Evolutionary conservation across 257 asterid species (phyloP).

Genomic region (Solanum pennellii): DNA sequence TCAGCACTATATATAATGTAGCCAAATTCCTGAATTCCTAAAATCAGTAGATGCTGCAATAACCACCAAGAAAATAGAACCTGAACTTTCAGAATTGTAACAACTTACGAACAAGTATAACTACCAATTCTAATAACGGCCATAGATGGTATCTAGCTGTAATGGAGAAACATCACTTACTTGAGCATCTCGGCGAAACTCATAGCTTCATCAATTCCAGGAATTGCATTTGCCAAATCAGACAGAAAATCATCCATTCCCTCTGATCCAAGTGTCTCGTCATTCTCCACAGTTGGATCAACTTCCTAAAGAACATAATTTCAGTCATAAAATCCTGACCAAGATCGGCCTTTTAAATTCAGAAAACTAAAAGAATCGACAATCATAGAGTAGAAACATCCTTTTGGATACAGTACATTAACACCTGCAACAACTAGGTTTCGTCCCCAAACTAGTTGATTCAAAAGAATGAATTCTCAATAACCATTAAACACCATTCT

Average conservation of each 20-base stretch:
- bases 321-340: background rate
- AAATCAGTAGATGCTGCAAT: background rate
- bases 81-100: background rate
- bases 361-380: background rate
- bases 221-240: conserved; percentile 85
- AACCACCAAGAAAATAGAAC: background rate
- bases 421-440: background rate
- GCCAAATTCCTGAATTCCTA: background rate
- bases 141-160: background rate
- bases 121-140: background rate
- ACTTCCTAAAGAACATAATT: conserved; percentile 52
- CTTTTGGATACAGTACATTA: background rate
- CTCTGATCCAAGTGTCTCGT: conserved; percentile 48
- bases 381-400: background rate
- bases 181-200: conserved; percentile 98
- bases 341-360: background rate
- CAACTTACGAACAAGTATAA: background rate
- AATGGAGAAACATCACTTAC: conserved; percentile 25
- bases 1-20: background rate
- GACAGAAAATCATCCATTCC: conserved; percentile 75
- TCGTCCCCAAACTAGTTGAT: background rate
- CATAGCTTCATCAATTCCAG: conserved; percentile 98
- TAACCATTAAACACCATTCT: background rate
- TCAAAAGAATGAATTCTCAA: background rate
- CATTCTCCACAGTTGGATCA: conserved; percentile 85